Base-by-base conservation (phyloP, 176 grass and related monocot genomes). In the Zoysia pacifica region DNA sequence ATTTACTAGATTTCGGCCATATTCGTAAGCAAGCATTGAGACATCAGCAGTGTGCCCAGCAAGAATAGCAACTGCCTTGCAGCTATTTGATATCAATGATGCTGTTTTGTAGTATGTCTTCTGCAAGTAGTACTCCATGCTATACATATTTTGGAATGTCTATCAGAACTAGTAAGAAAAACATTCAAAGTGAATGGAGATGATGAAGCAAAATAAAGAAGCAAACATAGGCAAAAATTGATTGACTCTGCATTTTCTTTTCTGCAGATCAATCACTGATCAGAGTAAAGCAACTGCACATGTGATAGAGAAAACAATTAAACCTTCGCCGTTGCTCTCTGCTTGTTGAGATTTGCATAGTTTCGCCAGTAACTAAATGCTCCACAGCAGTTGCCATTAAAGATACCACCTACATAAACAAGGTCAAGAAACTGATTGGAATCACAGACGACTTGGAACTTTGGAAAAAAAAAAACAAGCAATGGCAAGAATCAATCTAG, bases 101-200 rank as follows among this genome's bases (percentile, higher is more conserved):
- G 93, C 90, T 41, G 96, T 99, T 86, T 99, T 99, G 93, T 90
- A 95, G 84, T 99, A 99, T 74, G 96, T 93, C 86, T 99, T 99
- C 79, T 91, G 81, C 69, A 99, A 54, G 76, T 99, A 99, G 79
- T 99, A 93, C 42, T 99, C 96, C 96, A 99, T 99, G 86, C 96
- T 99, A 89, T 77, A 85, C 38, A 85, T 71, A 65, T 69, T 67
- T 60, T 4, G 19, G 1, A 82, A 82, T 62, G 14, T 45, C 19
- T 87, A 87, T 82, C 12, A 93, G 73, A 90, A 80, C 28, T 74
- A 82, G 48, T 19, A 45, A 79, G 65, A 36, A 36, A 36, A 11
- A 76, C 35, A 71, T 19, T 67, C 9, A 4, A 35, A 48, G 55
- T 58, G 9, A 77, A 83, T 47, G 46, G 15, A 85, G 62, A 78